A percentile compares a stretch with the other conserved stretches of the same genome.
Conservation (phyloP, 257 asterid species). For the Solanum appendiculatum region DNA sequence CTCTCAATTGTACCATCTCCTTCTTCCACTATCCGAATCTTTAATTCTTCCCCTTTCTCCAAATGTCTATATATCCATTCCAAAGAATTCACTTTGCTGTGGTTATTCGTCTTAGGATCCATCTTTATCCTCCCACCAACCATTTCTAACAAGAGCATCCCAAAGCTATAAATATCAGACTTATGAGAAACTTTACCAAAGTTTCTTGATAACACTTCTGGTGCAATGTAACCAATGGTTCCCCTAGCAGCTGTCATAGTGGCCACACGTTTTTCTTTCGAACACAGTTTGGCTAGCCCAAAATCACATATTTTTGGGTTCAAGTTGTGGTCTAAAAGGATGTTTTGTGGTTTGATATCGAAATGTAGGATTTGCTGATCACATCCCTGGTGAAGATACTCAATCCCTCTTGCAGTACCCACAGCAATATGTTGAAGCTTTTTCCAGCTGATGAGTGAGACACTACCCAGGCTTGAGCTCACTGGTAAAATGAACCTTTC, state of each 20-base stretch:
- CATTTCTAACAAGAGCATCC: not conserved
- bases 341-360: not conserved
- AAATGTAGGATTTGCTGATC: not conserved
- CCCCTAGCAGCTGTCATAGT: not conserved
- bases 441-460: not conserved
- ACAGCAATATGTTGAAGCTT: not conserved
- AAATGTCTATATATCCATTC: not conserved
- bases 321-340: not conserved
- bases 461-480: not conserved
- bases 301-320: not conserved
- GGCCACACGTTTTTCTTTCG: not conserved
- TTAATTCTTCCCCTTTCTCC: not conserved
- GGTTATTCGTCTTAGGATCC: not conserved
- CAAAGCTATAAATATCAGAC: not conserved
- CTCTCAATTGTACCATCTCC: no score
- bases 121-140: not conserved
- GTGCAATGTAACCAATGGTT: not conserved
- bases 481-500: not conserved
- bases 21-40: not conserved
- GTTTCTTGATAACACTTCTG: not conserved
- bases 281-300: not conserved
- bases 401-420: not conserved
- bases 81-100: not conserved
- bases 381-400: conserved; percentile 1
- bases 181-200: not conserved